These are phyloP conservation scores for Haplosporangium sp. DNA, from an alignment of 371 early-diverging fungal species.

Conservation along the genomic window DNA sequence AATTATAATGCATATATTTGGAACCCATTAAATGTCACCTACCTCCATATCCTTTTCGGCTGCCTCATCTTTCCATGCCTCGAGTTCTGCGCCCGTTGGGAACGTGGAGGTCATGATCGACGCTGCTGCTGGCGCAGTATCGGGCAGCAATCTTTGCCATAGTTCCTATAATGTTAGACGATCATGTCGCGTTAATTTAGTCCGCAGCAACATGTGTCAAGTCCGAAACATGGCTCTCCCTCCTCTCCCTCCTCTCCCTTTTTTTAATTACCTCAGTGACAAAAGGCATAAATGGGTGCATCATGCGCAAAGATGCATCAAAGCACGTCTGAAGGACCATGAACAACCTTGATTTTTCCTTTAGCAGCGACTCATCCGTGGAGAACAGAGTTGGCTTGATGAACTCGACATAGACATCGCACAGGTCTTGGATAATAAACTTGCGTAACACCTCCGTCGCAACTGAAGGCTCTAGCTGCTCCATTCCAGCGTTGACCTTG, in stretches of 20 bases:
- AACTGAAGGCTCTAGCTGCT: slow-evolving; percentile 81
- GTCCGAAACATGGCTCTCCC: slow-evolving; percentile 33
- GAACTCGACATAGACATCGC: slow-evolving; percentile 96
- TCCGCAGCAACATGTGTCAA: not conserved
- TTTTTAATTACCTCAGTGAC: slow-evolving; percentile 88
- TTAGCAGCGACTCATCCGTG: slow-evolving; percentile 56
- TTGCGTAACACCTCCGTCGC: slow-evolving; percentile 88
- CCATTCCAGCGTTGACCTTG: slow-evolving; percentile 74
- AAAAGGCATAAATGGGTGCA: slow-evolving; percentile 99
- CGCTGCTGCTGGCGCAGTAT: slow-evolving; percentile 29
- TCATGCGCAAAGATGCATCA: slow-evolving; percentile 84
- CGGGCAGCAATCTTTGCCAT: slow-evolving; percentile 65
- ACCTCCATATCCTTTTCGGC: slow-evolving; percentile 71
- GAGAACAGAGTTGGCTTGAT: slow-evolving; percentile 68
- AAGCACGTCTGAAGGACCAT: slow-evolving; percentile 78
- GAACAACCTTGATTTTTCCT: slow-evolving; percentile 19
- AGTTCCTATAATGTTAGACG: slow-evolving; percentile 60
- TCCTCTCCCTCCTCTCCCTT: too few relatives aligned
- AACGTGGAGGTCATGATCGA: slow-evolving; percentile 70
- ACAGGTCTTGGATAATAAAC: slow-evolving; percentile 94
- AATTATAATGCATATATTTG: too few relatives aligned
- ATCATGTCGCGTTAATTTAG: too few relatives aligned
- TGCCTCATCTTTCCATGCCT: slow-evolving; percentile 53
- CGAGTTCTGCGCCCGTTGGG: slow-evolving; percentile 57
- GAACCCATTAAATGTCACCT: too few relatives aligned